Evolutionary conservation across 1,139 yeast species (phyloP).

Genomic region (Candida dubliniensis): DNA sequence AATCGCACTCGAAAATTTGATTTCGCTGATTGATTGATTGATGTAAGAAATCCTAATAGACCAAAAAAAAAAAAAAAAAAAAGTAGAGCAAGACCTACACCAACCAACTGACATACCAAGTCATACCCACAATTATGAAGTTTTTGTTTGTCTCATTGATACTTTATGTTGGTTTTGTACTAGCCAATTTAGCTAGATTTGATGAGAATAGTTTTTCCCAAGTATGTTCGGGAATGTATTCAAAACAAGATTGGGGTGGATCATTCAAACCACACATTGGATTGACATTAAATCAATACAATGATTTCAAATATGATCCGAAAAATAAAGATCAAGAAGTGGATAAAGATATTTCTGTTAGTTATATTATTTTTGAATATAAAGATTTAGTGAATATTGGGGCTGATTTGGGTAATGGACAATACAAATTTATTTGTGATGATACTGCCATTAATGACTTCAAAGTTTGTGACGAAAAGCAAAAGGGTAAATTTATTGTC

Average conservation of each 20-base stretch:
- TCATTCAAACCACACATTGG: conserved; percentile 61
- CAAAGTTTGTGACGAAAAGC: conserved; percentile 50
- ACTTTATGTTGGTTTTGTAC: conserved; percentile 10
- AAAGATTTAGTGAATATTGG: conserved; percentile 76
- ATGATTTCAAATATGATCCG: conserved; percentile 34
- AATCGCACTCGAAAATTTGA: background rate
- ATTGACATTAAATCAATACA: conserved; percentile 41
- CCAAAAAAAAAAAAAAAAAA: no score
- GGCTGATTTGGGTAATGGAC: conserved; percentile 31
- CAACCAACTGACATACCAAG: background rate
- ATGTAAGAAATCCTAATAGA: background rate
- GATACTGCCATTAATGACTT: conserved; percentile 59
- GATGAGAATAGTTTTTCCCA: conserved; percentile 51
- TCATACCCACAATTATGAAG: background rate
- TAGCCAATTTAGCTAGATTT: conserved; percentile 52
- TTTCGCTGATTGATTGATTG: background rate
- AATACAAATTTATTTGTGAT: conserved; percentile 69
- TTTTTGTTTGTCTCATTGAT: conserved; percentile 4
- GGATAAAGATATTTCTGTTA: conserved; percentile 45
- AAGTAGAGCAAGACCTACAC: background rate
- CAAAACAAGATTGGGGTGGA: conserved; percentile 88
- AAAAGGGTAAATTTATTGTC: conserved; percentile 64
- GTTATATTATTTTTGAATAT: conserved; percentile 81
- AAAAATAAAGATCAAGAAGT: conserved; percentile 23
- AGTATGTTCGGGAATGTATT: conserved; percentile 87